Evolutionary conservation across 2,329 filamentous ascomycete species (phyloP), one percentile per base, ranked within the genome.

Genomic region (Bipolaris sorokiniana): DNA sequence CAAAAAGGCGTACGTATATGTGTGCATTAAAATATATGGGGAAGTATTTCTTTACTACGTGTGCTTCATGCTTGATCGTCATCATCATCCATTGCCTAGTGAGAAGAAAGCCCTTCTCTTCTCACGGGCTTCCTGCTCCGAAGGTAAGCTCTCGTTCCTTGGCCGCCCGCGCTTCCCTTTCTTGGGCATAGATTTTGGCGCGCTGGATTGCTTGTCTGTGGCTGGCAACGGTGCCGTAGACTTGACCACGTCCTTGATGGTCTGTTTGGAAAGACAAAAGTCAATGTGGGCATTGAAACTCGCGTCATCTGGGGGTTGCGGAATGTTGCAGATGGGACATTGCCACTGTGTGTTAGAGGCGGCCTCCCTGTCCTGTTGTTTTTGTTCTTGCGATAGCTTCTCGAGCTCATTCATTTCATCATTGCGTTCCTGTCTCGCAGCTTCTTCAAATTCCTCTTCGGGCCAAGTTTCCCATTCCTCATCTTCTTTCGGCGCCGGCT

Each of bases 221-320:
- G 31, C 23, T 45, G 33, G 23, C 15, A n/a, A 31, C 0, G 54
- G 51, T 23, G 66, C 59, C 5, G 72, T 74, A 1, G 65, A 82
- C 55, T 91, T 88, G 1, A 95, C 88, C 0, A 87, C 89, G 68
- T 97, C 91, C 44, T 89, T 89, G 67, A 99, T 98, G 0, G 92
- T 91, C 69, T 90, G 87, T 53, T 88, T 84, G 0, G 93, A 97
- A 1, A 99, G 83, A 74, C 95, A 99, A 7, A 90, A 84, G 73
- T 99, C 95, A 49, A 99, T 92, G 70, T 99, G 95, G 54, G 90
- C 86, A 65, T 99, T 99, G 77, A 98, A 96, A 0, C 79, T 80
- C 44, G 83, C 83, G 72, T 97, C 92, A 48, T 94, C 84, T 0
- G 92, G 85, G 0, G 81, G 70, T 69, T 97, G 93, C 0, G 91